Base-by-base conservation (phyloP, 129 eudicot species). In the Daucus carota region DNA sequence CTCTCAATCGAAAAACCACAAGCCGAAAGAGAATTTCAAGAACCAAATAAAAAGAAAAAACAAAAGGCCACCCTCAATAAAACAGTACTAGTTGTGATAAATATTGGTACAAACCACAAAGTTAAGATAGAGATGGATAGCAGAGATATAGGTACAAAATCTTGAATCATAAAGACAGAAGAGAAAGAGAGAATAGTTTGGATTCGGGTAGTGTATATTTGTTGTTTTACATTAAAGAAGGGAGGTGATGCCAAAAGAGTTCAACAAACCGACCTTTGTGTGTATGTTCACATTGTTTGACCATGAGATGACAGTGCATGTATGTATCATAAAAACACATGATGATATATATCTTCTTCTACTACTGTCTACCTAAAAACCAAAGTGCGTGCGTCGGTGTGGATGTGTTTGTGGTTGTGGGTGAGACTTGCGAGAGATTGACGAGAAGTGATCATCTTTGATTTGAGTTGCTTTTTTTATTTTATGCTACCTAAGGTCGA, bases 381-480 rank as follows among this genome's bases (percentile, higher is more conserved):
- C n/a, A n/a, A 24, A 57, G 65, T 57, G 65, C 29, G 63, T 54
- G 65, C 29, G 63, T 54, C 63, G 63, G 63, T 54, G 63, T 54
- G n/a, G n/a, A n/a, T n/a, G 31, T 57, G 65, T 40, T 40, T 40
- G 43, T 57, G 62, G 26, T n/a, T n/a, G 65, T 57, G 65, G 65
- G 65, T n/a, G 65, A 57, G 43, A 38, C 41, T 38, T 38, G 41
- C 3, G 29, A 57, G 31, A 57, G 29, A 57, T 57, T n/a, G 31
- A 57, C 65, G 2, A 9, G 5, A 57, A 24, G 65, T 57, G 15
- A 57, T 57, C 65, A 24, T 57, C 65, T 57, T 57, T n/a, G 65
- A 57, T 8, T 57, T 57, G 65, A n/a, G 65, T 57, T 54, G 8
- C 65, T 57, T 57, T 54, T 57, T 54, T 5, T 50, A 18, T 57